Conservation (phyloP, 495 filamentous ascomycete genomes). For the Rhypophila decipiens region DNA sequence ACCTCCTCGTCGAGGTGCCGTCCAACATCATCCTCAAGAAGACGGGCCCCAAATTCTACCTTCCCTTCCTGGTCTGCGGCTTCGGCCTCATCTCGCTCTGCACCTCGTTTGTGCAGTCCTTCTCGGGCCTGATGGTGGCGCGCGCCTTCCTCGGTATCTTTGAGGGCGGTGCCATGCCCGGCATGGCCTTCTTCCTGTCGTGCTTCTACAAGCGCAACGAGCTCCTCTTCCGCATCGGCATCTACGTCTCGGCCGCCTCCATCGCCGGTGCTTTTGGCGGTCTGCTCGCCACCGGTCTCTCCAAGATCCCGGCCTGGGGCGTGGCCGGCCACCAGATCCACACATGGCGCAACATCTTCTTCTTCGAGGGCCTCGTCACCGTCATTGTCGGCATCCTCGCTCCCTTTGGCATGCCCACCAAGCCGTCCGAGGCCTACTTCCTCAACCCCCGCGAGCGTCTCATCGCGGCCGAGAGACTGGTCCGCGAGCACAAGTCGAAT, state of each 20-base stretch:
- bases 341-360: constrained; percentile 62
- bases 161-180: constrained; percentile 49
- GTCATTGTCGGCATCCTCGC: constrained; percentile 42
- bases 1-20: constrained; percentile 58
- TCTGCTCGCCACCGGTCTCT: constrained; percentile 46
- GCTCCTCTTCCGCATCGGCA: constrained; percentile 50
- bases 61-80: constrained; percentile 50
- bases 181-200: constrained; percentile 50
- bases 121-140: constrained; percentile 33
- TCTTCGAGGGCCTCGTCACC: constrained; percentile 57
- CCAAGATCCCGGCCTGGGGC: constrained; percentile 43
- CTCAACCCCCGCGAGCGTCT: constrained; percentile 45
- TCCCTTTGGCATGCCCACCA: constrained; percentile 51
- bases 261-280: constrained; percentile 53
- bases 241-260: constrained; percentile 50
- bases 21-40: constrained; percentile 60
- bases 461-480: constrained; percentile 35
- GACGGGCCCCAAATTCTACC: constrained; percentile 54
- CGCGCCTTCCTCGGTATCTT: constrained; percentile 47
- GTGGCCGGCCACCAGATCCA: constrained; percentile 37
- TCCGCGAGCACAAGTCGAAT: constrained; percentile 30
- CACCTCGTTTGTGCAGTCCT: constrained; percentile 40
- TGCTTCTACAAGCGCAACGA: constrained; percentile 54
- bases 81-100: constrained; percentile 41
- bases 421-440: constrained; percentile 43